Evolutionary conservation across 345 rosid species (phyloP).

Genomic region (Eucalyptus cloeziana): DNA sequence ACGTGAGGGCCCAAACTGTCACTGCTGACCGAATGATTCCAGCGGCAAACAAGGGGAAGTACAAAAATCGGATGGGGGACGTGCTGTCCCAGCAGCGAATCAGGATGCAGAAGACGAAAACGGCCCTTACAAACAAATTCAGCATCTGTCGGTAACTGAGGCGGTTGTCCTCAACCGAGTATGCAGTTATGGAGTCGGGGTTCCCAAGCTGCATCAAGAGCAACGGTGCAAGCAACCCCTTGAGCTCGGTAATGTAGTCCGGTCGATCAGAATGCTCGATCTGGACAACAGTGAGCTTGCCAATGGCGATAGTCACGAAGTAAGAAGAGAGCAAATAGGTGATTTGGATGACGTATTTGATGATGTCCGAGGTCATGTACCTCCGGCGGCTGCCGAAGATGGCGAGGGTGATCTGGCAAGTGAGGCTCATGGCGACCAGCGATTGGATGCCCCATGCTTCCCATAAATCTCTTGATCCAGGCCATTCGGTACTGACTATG

Average conservation of each 20-base stretch:
- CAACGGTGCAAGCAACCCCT: neutral
- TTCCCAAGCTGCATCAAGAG: neutral
- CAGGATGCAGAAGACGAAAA: neutral
- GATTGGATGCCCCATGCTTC: neutral
- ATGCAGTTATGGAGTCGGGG: slow-evolving; percentile 7
- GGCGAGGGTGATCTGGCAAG: neutral
- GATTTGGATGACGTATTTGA: neutral
- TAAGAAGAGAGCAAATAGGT: slow-evolving; percentile 1
- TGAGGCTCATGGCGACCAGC: neutral
- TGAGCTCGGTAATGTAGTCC: neutral
- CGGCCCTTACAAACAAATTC: neutral
- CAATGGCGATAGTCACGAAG: neutral
- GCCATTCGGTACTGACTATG: neutral
- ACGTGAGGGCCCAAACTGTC: neutral
- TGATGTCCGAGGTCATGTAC: neutral
- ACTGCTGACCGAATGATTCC: neutral
- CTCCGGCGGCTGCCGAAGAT: slow-evolving; percentile 4
- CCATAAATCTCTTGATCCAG: neutral
- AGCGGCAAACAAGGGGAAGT: neutral
- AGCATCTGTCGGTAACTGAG: slow-evolving; percentile 2
- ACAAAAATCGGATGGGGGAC: neutral
- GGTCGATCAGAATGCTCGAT: neutral
- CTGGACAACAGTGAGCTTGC: neutral
- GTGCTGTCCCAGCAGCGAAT: neutral
- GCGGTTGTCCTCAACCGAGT: slow-evolving; percentile 5